Evolutionary conservation across 2,329 filamentous ascomycete species (phyloP).

Genomic region (Hypoxylon sp.): DNA sequence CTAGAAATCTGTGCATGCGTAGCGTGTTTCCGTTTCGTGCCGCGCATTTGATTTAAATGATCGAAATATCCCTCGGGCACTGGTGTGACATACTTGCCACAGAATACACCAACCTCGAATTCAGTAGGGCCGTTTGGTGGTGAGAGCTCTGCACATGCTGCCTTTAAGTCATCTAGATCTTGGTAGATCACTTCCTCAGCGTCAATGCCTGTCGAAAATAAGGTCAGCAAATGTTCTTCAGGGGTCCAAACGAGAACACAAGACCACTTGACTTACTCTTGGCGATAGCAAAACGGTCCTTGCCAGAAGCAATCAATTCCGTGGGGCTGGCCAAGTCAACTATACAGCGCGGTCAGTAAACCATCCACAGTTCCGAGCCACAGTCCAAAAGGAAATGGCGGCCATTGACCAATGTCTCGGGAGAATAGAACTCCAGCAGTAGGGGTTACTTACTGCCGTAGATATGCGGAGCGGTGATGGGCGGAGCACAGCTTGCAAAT

Average conservation of each 20-base stretch:
- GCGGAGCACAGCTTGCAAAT: constrained; percentile 85
- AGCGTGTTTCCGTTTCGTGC: constrained; percentile 72
- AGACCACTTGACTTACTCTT: constrained; percentile 34
- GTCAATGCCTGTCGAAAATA: constrained; percentile 64
- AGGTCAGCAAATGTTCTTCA: constrained; percentile 40
- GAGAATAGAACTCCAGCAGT: neutral
- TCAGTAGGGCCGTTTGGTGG: constrained; percentile 69
- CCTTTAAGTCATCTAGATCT: constrained; percentile 82
- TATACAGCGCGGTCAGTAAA: constrained; percentile 25
- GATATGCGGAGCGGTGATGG: constrained; percentile 88
- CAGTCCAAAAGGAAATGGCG: neutral
- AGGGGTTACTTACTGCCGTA: constrained; percentile 65
- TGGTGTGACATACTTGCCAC: constrained; percentile 86
- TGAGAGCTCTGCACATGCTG: constrained; percentile 80
- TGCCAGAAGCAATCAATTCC: constrained; percentile 80
- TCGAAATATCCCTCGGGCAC: constrained; percentile 87
- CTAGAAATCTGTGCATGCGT: constrained; percentile 40
- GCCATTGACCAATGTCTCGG: neutral
- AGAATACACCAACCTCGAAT: constrained; percentile 95
- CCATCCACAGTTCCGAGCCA: neutral
- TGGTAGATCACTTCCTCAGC: constrained; percentile 85
- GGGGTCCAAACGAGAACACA: neutral
- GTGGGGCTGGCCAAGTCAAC: constrained; percentile 77
- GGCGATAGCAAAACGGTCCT: constrained; percentile 69
- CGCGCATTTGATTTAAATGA: constrained; percentile 79